These are phyloP conservation scores for Gossypium mustelinum DNA, from an alignment of 345 rosid species.

Conservation along the genomic window DNA sequence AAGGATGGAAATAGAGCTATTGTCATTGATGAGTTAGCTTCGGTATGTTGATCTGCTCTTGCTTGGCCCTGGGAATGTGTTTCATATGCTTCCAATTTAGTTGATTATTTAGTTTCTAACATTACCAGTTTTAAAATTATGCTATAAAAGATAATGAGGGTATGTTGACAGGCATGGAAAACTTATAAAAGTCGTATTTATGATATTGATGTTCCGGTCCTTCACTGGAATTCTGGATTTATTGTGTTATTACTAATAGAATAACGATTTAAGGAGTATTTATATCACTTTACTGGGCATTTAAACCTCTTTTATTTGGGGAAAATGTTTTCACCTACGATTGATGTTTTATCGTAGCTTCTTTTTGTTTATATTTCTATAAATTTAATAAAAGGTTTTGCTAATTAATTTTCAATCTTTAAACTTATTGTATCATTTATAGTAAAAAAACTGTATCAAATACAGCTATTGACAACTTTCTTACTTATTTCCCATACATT, in stretches of 20 bases:
- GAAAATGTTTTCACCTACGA: not conserved
- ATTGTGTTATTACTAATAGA: not conserved
- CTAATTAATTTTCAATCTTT: not conserved
- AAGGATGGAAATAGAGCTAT: constrained; percentile 92
- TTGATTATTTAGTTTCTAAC: not conserved
- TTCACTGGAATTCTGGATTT: not conserved
- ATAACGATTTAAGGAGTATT: not conserved
- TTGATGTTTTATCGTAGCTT: not conserved
- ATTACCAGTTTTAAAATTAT: not conserved
- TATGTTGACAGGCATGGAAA: not conserved
- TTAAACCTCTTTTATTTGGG: not conserved
- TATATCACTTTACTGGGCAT: not conserved
- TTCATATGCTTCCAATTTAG: not conserved
- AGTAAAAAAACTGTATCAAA: too few species aligned
- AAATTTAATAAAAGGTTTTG: not conserved
- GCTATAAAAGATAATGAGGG: not conserved
- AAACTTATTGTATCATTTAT: too few species aligned
- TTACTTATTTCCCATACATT: not conserved
- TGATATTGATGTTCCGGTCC: not conserved
- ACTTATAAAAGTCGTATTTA: not conserved
- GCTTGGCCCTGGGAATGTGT: not conserved
- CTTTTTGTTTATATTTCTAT: not conserved
- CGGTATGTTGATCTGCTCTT: constrained; percentile 43
- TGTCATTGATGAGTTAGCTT: constrained; percentile 84
- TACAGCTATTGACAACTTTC: not conserved